These are phyloP conservation scores for Ustilago hordei DNA, from an alignment of 1,284 basidiomycete species.

Conservation along the genomic window DNA sequence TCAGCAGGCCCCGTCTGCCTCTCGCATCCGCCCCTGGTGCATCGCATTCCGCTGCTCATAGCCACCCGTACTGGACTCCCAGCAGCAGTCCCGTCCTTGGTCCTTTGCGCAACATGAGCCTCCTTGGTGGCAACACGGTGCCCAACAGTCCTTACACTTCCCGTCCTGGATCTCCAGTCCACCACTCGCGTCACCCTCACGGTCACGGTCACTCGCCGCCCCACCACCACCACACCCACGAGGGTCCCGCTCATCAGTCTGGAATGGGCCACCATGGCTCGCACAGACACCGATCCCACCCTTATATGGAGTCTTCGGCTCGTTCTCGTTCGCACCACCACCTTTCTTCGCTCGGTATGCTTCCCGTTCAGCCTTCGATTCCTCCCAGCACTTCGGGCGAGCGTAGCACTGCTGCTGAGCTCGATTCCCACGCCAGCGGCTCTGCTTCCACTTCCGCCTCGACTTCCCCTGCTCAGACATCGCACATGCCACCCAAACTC, in stretches of 20 bases:
- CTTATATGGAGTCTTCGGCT: constrained; percentile 54
- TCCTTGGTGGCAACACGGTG: constrained; percentile 64
- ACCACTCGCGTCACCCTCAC: constrained; percentile 29
- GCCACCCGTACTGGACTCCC: constrained; percentile 61
- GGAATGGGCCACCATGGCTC: constrained; percentile 65
- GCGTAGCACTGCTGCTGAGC: constrained; percentile 61
- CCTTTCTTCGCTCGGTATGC: constrained; percentile 58
- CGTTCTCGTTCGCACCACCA: constrained; percentile 66
- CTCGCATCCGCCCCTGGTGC: constrained; percentile 11
- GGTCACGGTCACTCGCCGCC: constrained; percentile 42
- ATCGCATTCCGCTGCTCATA: constrained; percentile 22
- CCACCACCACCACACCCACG: constrained; percentile 49
- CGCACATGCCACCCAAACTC: constrained; percentile 48
- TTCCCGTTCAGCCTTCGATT: constrained; percentile 35
- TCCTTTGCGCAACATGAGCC: constrained; percentile 66
- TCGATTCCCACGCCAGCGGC: constrained; percentile 40
- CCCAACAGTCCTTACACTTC: constrained; percentile 65
- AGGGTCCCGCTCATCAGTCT: constrained; percentile 63
- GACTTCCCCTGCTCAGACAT: constrained; percentile 47
- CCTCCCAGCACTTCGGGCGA: constrained; percentile 62
- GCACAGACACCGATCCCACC: constrained; percentile 65
- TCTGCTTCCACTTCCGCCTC: constrained; percentile 51
- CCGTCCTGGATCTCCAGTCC: constrained; percentile 62
- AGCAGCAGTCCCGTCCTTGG: constrained; percentile 67
- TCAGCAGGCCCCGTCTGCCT: constrained; percentile 31